Percentiles rank a stretch among this genome's conserved stretches.
phyloP scores from a whole-genome alignment of 2,329 filamentous ascomycete genomes.

The Davidsoniella neocaledoniae region DNA sequence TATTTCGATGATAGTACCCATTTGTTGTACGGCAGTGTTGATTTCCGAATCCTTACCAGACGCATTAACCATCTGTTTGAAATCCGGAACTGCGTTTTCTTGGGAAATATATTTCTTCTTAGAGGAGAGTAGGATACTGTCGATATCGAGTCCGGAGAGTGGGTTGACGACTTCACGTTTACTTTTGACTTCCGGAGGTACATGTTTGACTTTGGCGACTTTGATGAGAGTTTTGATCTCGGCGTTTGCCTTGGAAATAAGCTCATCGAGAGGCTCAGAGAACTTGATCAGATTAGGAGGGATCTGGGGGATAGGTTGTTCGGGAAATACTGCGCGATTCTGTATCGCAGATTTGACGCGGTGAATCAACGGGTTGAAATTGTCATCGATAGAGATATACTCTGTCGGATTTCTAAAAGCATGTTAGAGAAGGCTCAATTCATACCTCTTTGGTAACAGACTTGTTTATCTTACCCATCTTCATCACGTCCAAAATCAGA shows the following conservation, averaged over 20 bases:
- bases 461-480: conserved; percentile 40
- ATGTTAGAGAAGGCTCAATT: no score
- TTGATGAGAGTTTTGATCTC: conserved; percentile 49
- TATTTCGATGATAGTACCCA: conserved; percentile 51
- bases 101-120: conserved; percentile 24
- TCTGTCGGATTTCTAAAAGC: conserved; percentile 34
- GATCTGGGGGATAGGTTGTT: conserved; percentile 43
- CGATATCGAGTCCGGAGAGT: conserved; percentile 76
- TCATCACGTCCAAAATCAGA: conserved; percentile 55
- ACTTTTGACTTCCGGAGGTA: conserved; percentile 60
- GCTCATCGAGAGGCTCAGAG: conserved; percentile 50
- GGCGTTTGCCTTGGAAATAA: conserved; percentile 39
- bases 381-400: conserved; percentile 63
- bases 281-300: conserved; percentile 53
- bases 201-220: conserved; percentile 72
- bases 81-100: conserved; percentile 74
- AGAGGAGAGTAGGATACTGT: conserved; percentile 45
- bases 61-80: conserved; percentile 58
- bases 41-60: conserved; percentile 45
- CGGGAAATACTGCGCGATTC: conserved; percentile 60
- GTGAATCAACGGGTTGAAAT: conserved; percentile 74
- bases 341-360: conserved; percentile 75
- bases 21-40: conserved; percentile 53
- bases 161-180: conserved; percentile 58
- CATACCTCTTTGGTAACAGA: not conserved